Evolutionary conservation across 1,284 basidiomycete species (phyloP), one percentile per base, ranked within the genome.

Genomic region (Singerocomus rubriflavus): DNA sequence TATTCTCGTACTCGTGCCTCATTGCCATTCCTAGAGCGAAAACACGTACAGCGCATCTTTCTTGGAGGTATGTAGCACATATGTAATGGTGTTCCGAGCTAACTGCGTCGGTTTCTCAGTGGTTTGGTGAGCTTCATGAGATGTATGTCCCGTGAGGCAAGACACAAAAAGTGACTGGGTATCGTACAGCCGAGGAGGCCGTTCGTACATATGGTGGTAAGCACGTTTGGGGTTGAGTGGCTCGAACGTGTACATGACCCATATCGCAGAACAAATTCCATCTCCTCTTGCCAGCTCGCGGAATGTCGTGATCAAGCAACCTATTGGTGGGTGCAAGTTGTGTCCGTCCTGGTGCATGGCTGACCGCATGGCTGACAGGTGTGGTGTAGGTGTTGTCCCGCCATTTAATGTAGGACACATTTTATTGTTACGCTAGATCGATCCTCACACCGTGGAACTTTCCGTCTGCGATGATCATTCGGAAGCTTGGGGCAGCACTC

Each of bases 231-330:
- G 17, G 33, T 6, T 14, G 13, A 38, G 35, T 6, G 21, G 9
- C 35, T 51, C 21, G 29, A 40, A 25, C 26, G n/a, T 26, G 30
- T 41, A n/a, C 33, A 30, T 58, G 32, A 49, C 29, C 40, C 34
- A 17, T 35, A 40, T 49, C 32, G 16, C 57, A 81, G 91, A 96
- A 71, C 84, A 89, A 10, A 84, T 98, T 30, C 95, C 96, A 4
- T 88, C 88, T 8, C 72, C 90, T 0, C 69, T 88, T 32, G 76
- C 84, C 1, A 81, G 80, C 44, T 72, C 87, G 11, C 84, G 95
- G 46, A 96, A 96, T 66, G 71, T 98, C 16, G 88, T 92, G n/a
- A 85, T 98, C 61, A 94, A 95, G 71, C 95, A 99, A 69, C 95
- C 95, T 6, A 74, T 97, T 54, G 95, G 94, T 85, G 58, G 58